These are phyloP conservation scores for Suillus clintonianus DNA, from an alignment of 768 basidiomycete species.

Conservation along the genomic window DNA sequence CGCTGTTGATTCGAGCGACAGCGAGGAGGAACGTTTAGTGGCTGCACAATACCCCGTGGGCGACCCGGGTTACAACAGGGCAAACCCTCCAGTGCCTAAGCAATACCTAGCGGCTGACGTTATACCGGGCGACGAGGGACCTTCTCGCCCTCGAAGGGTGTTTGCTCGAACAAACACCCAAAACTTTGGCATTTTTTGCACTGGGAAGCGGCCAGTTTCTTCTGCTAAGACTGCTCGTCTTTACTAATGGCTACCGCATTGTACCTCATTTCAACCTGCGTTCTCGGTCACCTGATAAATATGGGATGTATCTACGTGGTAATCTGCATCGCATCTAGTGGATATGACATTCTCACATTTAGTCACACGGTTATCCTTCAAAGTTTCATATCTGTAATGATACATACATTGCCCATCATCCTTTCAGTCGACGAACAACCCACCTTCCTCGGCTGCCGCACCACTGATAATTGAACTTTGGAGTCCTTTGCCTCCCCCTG, in stretches of 20 bases:
- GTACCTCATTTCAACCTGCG: background rate
- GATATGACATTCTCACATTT: background rate
- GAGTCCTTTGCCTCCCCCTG: background rate
- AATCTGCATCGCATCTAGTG: background rate
- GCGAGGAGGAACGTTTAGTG: background rate
- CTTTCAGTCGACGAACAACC: constrained; percentile 28
- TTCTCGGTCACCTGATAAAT: background rate
- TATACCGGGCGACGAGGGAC: constrained; percentile 4
- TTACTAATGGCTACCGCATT: background rate
- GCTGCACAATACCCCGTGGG: background rate
- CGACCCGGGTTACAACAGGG: background rate
- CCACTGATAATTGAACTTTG: background rate
- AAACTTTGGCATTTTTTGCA: constrained; percentile 41
- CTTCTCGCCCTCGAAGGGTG: constrained; percentile 10
- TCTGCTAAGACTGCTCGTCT: background rate
- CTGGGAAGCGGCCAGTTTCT: constrained; percentile 23
- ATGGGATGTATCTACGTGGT: background rate
- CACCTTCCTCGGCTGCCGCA: constrained; percentile 18
- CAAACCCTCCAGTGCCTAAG: background rate
- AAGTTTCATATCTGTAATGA: background rate
- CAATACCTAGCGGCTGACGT: constrained; percentile 8
- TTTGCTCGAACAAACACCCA: constrained; percentile 17
- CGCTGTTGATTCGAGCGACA: background rate
- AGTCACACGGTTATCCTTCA: background rate
- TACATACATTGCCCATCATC: no score